Conservation (phyloP, 495 filamentous ascomycete species). For the Stereocaulon alpinum region DNA sequence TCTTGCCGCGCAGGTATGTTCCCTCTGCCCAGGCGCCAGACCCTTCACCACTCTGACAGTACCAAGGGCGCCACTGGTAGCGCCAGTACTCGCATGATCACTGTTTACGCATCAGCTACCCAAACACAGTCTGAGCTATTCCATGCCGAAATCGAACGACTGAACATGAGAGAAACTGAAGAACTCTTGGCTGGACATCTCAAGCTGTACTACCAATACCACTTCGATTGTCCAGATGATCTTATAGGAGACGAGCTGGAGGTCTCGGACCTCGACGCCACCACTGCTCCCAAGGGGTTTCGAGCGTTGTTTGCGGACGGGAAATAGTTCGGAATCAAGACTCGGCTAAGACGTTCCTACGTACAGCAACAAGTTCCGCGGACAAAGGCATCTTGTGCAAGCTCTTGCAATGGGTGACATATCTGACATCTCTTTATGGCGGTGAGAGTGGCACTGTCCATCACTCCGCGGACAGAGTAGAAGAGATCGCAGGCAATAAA, state of each 20-base stretch:
- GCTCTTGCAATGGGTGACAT: neutral
- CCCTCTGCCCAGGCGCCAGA: neutral
- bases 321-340: neutral
- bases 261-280: neutral
- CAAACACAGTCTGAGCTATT: neutral
- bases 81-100: slow-evolving; percentile 7
- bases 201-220: neutral
- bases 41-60: neutral
- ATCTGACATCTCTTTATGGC: neutral
- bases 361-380: neutral
- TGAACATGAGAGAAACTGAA: neutral
- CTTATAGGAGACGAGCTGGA: neutral
- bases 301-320: slow-evolving; percentile 3
- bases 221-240: neutral
- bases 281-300: slow-evolving; percentile 4
- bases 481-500: neutral
- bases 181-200: neutral
- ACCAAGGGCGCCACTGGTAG: neutral
- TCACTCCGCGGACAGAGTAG: neutral
- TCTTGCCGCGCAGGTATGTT: slow-evolving; percentile 7
- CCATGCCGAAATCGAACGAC: neutral
- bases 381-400: neutral
- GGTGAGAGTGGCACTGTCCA: neutral
- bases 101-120: neutral
- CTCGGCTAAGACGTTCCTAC: neutral